Percentiles rank a stretch among this genome's conserved stretches.
Conservation (phyloP, 768 basidiomycete genomes). For the Tulasnella sp. region DNA sequence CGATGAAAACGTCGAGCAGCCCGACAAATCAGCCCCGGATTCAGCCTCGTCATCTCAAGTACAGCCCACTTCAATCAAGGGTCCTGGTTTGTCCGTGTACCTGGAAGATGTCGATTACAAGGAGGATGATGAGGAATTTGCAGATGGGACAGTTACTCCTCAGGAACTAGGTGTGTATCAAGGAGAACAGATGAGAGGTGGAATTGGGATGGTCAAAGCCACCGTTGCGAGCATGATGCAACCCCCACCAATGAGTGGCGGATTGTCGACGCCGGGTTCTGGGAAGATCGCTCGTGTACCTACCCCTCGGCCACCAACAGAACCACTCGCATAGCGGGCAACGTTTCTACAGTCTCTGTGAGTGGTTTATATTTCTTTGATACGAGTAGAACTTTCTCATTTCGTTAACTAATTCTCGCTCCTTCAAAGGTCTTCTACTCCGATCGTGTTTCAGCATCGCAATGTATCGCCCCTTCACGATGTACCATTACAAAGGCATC, state of each 20-base stretch:
- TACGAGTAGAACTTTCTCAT: no score
- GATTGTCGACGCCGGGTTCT: neutral
- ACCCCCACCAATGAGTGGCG: neutral
- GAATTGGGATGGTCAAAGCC: slow-evolving; percentile 25
- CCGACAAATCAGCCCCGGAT: slow-evolving; percentile 19
- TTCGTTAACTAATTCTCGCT: no score
- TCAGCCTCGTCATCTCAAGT: slow-evolving; percentile 19
- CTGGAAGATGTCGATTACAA: slow-evolving; percentile 10
- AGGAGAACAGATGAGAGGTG: slow-evolving; percentile 11
- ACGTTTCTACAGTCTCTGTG: no score
- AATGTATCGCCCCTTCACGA: no score
- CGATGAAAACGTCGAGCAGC: slow-evolving; percentile 18
- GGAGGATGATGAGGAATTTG: neutral
- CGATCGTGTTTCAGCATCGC: no score
- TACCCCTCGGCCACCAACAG: slow-evolving; percentile 11
- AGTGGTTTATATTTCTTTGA: no score
- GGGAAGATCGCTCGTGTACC: slow-evolving; percentile 10
- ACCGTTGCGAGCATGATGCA: slow-evolving; percentile 25
- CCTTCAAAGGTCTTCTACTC: no score
- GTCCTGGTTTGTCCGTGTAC: slow-evolving; percentile 9
- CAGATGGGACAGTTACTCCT: slow-evolving; percentile 11
- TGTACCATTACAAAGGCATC: no score
- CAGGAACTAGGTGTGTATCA: slow-evolving; percentile 10
- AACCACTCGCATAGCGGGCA: no score
- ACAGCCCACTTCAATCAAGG: slow-evolving; percentile 16